A percentile compares a stretch with the other conserved stretches of the same genome.
Evolutionary conservation across 2,329 filamentous ascomycete genomes (phyloP).

Genomic region (Fusarium buharicum): DNA sequence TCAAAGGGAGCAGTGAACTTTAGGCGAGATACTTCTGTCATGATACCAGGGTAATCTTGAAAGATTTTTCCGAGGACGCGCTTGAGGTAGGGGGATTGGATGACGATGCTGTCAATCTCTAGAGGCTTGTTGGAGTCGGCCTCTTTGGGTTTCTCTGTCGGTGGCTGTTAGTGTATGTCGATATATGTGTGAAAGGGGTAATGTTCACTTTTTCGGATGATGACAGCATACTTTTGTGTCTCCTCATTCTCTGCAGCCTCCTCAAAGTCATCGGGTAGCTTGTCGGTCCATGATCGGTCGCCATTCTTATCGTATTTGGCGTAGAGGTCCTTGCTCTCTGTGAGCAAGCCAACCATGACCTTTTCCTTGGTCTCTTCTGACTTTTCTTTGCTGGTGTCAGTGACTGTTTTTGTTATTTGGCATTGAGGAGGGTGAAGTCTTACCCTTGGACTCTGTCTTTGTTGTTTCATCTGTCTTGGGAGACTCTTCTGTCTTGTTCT

Average conservation of each 20-base stretch:
- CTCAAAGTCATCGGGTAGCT: slow-evolving; percentile 63
- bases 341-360: slow-evolving; percentile 50
- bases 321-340: slow-evolving; percentile 57
- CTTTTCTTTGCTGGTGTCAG: slow-evolving; percentile 17
- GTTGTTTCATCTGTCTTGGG: slow-evolving; percentile 25
- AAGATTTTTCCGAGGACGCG: slow-evolving; percentile 65
- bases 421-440: background rate
- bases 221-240: slow-evolving; percentile 69
- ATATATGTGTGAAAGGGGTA: background rate
- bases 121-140: slow-evolving; percentile 69
- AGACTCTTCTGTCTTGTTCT: slow-evolving; percentile 22
- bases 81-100: slow-evolving; percentile 72
- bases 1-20: slow-evolving; percentile 70
- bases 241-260: slow-evolving; percentile 69
- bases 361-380: slow-evolving; percentile 35
- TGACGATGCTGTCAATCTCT: slow-evolving; percentile 68
- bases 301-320: slow-evolving; percentile 59
- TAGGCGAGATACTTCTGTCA: slow-evolving; percentile 67
- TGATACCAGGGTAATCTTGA: slow-evolving; percentile 68
- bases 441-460: slow-evolving; percentile 18
- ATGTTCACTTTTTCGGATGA: slow-evolving; percentile 62
- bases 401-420: background rate
- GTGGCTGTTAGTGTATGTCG: background rate
- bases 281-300: slow-evolving; percentile 64
- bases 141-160: slow-evolving; percentile 56